Conservation (phyloP, 306 rosid species). For the Myrica gale region DNA sequence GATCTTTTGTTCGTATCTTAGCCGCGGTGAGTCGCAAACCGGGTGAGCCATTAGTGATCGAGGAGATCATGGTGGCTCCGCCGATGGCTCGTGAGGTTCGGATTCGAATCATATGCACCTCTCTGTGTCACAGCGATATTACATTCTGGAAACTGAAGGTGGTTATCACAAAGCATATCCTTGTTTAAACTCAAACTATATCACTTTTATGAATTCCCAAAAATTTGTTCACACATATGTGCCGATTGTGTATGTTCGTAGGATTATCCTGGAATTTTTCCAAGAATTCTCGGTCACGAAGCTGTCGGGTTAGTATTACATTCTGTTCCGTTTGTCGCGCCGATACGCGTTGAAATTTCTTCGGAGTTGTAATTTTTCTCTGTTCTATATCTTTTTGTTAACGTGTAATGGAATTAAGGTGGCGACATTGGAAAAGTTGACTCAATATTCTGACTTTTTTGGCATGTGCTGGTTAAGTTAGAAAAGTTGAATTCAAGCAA, state of each 20-base stretch:
- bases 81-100: slow-evolving; percentile 73
- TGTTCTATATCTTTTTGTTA: no score
- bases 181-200: neutral
- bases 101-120: slow-evolving; percentile 65
- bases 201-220: neutral
- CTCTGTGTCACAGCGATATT: slow-evolving; percentile 75
- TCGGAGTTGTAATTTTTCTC: no score
- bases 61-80: slow-evolving; percentile 74
- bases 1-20: slow-evolving; percentile 12
- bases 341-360: no score
- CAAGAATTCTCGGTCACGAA: slow-evolving; percentile 87
- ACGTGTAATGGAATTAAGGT: no score
- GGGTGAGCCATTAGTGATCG: slow-evolving; percentile 60
- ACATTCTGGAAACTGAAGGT: slow-evolving; percentile 81
- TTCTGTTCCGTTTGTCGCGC: neutral
- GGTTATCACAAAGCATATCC: neutral
- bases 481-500: neutral
- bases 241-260: slow-evolving; percentile 18
- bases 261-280: slow-evolving; percentile 62
- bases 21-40: slow-evolving; percentile 71
- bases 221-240: neutral
- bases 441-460: neutral
- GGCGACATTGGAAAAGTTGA: neutral
- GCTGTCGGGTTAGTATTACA: slow-evolving; percentile 66
- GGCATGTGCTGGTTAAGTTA: neutral